phyloP scores from a whole-genome alignment of 2,329 filamentous ascomycete genomes.

The Epichloe sibirici region DNA sequence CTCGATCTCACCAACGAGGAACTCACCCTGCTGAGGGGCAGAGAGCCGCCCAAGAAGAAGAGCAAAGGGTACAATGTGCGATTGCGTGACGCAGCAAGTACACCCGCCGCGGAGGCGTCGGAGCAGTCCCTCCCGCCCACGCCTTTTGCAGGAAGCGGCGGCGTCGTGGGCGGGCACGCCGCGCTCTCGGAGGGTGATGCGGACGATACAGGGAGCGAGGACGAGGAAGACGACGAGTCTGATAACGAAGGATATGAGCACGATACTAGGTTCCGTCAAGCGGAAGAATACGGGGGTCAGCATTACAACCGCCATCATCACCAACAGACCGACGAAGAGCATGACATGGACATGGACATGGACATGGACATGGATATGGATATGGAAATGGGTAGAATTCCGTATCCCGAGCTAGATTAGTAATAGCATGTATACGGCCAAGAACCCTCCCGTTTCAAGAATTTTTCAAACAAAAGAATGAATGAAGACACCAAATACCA shows the following conservation, averaged over 20 bases:
- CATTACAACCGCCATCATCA: conserved; percentile 3
- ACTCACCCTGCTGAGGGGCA: conserved; percentile 21
- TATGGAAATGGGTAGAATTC: background rate
- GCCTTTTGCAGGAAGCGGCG: background rate
- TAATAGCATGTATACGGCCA: background rate
- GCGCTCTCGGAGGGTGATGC: conserved; percentile 10
- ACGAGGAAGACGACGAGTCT: conserved; percentile 16
- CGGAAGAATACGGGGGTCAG: background rate
- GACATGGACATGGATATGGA: background rate
- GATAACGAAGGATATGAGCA: conserved; percentile 14
- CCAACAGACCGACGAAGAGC: conserved; percentile 9
- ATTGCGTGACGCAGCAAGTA: conserved; percentile 14
- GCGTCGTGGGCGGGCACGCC: conserved; percentile 5
- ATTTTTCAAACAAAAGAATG: too few species aligned
- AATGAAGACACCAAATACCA: too few species aligned
- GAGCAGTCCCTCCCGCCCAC: conserved; percentile 8
- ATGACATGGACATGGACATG: background rate
- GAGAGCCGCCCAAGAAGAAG: conserved; percentile 24
- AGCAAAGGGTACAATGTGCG: conserved; percentile 24
- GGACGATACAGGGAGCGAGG: conserved; percentile 11
- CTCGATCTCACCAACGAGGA: conserved; percentile 24
- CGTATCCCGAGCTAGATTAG: conserved; percentile 11
- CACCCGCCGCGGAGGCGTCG: conserved; percentile 7
- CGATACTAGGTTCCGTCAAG: conserved; percentile 11
- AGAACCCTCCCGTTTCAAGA: background rate